These are phyloP conservation scores for Triticum timopheevii DNA, from an alignment of 176 grass and related monocot species.

Conservation along the genomic window DNA sequence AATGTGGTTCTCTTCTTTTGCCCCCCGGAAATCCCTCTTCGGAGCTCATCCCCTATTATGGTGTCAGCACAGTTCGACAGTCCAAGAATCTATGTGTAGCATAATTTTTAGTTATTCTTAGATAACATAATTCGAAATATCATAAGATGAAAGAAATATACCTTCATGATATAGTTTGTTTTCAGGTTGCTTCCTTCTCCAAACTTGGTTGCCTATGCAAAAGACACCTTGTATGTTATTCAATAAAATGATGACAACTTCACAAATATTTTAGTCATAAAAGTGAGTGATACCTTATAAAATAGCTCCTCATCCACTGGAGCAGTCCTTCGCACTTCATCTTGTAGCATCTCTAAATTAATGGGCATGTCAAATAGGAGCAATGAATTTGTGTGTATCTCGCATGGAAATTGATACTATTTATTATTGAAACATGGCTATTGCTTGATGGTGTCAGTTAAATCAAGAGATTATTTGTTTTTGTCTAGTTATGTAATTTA, in stretches of 20 bases:
- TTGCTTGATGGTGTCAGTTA: neutral
- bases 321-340: constrained; percentile 41
- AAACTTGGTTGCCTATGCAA: constrained; percentile 56
- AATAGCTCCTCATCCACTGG: neutral
- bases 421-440: neutral
- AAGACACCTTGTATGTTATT: constrained; percentile 17
- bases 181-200: constrained; percentile 79
- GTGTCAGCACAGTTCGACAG: no score
- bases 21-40: no score
- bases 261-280: constrained; percentile 28
- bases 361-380: constrained; percentile 23
- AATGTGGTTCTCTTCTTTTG: no score
- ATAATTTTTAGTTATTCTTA: neutral
- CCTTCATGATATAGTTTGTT: constrained; percentile 87
- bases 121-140: neutral
- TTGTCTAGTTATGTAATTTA: neutral
- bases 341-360: constrained; percentile 65
- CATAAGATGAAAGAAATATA: constrained; percentile 5
- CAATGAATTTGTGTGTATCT: constrained; percentile 2
- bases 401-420: neutral
- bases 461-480: neutral
- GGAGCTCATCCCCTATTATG: no score
- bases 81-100: neutral
- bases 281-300: neutral
- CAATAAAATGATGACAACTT: constrained; percentile 39